These are phyloP conservation scores for Blastobotrys buckinghamii DNA, from an alignment of 1,139 yeast species.

Conservation along the genomic window DNA sequence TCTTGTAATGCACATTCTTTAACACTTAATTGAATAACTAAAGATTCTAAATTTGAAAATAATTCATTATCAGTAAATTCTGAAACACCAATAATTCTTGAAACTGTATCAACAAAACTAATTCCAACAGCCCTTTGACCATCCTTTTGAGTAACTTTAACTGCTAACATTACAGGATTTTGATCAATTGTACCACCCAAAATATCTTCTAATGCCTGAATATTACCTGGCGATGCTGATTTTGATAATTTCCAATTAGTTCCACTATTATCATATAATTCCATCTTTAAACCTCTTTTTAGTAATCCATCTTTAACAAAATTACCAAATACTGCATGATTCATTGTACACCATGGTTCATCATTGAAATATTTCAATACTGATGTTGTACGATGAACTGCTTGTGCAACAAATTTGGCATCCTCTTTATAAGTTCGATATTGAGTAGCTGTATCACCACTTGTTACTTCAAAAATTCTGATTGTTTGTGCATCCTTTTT, in stretches of 20 bases:
- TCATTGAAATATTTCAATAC: slow-evolving; percentile 56
- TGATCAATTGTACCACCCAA: slow-evolving; percentile 47
- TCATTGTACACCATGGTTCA: slow-evolving; percentile 64
- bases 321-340: slow-evolving; percentile 64
- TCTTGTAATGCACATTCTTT: slow-evolving; percentile 71
- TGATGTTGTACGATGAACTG: slow-evolving; percentile 73
- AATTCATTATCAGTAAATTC: slow-evolving; percentile 87
- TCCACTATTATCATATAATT: slow-evolving; percentile 47
- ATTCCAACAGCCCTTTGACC: slow-evolving; percentile 63
- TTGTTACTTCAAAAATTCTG: slow-evolving; percentile 63
- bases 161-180: slow-evolving; percentile 68
- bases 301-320: slow-evolving; percentile 63
- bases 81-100: slow-evolving; percentile 58
- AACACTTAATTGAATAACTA: slow-evolving; percentile 81
- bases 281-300: slow-evolving; percentile 69
- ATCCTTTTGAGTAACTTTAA: slow-evolving; percentile 45
- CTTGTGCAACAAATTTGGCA: slow-evolving; percentile 76
- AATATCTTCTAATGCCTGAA: slow-evolving; percentile 73
- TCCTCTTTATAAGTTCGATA: slow-evolving; percentile 36
- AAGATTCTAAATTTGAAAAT: slow-evolving; percentile 77
- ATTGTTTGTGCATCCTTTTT: slow-evolving; percentile 33
- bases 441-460: slow-evolving; percentile 34
- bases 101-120: slow-evolving; percentile 71
- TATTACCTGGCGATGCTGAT: slow-evolving; percentile 86
- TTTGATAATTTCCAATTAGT: slow-evolving; percentile 50